These are phyloP conservation scores for Penicillium polonicum DNA, from an alignment of 2,329 filamentous ascomycete species.

Conservation along the genomic window DNA sequence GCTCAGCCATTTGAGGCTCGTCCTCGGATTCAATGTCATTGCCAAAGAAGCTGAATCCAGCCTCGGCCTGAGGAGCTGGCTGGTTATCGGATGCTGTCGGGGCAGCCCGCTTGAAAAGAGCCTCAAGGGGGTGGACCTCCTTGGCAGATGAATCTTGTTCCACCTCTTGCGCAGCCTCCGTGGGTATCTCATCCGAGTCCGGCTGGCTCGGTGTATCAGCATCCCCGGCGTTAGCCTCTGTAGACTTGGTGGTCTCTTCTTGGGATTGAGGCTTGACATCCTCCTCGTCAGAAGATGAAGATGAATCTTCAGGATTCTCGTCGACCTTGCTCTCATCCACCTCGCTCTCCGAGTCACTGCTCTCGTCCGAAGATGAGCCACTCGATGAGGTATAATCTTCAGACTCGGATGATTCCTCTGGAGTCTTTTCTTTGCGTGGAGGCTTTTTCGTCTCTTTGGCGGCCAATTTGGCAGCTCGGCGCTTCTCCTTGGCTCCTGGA, in stretches of 20 bases:
- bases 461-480: slow-evolving; percentile 17
- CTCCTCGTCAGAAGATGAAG: slow-evolving; percentile 29
- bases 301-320: slow-evolving; percentile 23
- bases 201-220: background rate
- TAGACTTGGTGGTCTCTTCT: slow-evolving; percentile 6
- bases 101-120: slow-evolving; percentile 77
- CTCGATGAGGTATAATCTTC: slow-evolving; percentile 41
- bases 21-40: slow-evolving; percentile 53
- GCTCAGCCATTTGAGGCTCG: slow-evolving; percentile 48
- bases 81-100: slow-evolving; percentile 40
- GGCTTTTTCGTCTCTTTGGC: slow-evolving; percentile 6
- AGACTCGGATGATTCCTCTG: slow-evolving; percentile 23
- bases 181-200: slow-evolving; percentile 10
- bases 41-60: slow-evolving; percentile 77
- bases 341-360: slow-evolving; percentile 29
- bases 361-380: slow-evolving; percentile 32
- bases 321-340: slow-evolving; percentile 17
- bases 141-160: slow-evolving; percentile 42
- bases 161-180: slow-evolving; percentile 12
- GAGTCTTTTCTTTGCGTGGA: slow-evolving; percentile 14
- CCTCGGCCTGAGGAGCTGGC: slow-evolving; percentile 46
- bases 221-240: slow-evolving; percentile 9
- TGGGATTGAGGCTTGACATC: slow-evolving; percentile 11
- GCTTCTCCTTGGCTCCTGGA: slow-evolving; percentile 33
- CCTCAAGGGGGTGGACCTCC: slow-evolving; percentile 81